phyloP scores from a whole-genome alignment of 2,329 filamentous ascomycete genomes.

The Colletotrichum endophyticum region DNA sequence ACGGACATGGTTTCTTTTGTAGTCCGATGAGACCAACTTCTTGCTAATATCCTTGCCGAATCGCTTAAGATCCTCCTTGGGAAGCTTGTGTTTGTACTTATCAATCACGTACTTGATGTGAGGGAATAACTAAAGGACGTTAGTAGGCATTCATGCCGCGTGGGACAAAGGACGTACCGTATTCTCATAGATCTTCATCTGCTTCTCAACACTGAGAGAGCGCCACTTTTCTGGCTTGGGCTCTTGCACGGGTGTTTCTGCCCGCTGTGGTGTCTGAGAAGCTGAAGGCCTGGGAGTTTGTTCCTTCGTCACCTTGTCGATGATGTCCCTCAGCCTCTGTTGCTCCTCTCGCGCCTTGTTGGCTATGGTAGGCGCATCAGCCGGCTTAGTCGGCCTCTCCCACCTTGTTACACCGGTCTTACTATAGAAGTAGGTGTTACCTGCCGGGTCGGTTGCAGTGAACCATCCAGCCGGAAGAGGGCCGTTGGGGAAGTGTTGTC shows the following conservation, averaged over 20 bases:
- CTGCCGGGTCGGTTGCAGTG: slow-evolving; percentile 71
- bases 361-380: slow-evolving; percentile 69
- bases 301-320: slow-evolving; percentile 81
- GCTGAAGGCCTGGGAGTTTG: slow-evolving; percentile 57
- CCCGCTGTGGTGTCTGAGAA: slow-evolving; percentile 69
- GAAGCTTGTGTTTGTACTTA: slow-evolving; percentile 85
- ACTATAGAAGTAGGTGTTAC: slow-evolving; percentile 86
- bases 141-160: background rate
- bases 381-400: slow-evolving; percentile 74
- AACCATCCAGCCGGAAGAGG: slow-evolving; percentile 87
- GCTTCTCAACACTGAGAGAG: slow-evolving; percentile 76
- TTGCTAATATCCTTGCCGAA: slow-evolving; percentile 75
- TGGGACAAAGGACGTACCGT: slow-evolving; percentile 65
- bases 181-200: slow-evolving; percentile 94
- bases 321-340: slow-evolving; percentile 81
- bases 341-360: slow-evolving; percentile 68
- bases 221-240: slow-evolving; percentile 75
- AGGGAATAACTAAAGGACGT: slow-evolving; percentile 70
- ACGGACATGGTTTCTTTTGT: slow-evolving; percentile 84
- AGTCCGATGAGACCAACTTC: slow-evolving; percentile 90
- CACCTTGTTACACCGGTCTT: slow-evolving; percentile 80
- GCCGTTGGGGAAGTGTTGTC: slow-evolving; percentile 59
- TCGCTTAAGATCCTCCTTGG: slow-evolving; percentile 75
- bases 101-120: slow-evolving; percentile 85
- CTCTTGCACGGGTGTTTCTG: slow-evolving; percentile 59